A percentile compares a stretch with the other conserved stretches of the same genome.
Conservation (phyloP, 768 basidiomycete species). For the Tylopilus intermedius region DNA sequence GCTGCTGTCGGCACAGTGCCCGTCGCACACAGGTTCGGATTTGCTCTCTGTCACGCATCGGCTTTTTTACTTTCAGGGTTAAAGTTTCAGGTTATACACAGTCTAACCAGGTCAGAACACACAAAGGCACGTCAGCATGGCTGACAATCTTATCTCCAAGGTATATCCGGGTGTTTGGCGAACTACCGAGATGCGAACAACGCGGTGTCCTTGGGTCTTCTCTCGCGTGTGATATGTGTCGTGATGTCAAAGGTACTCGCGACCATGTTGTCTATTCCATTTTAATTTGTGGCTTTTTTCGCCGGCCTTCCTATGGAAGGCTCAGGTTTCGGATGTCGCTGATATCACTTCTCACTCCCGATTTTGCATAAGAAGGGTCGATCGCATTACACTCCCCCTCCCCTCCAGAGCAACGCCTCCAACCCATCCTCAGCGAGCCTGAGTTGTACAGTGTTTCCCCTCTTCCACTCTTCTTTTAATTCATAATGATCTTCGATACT, state of each 20-base stretch:
- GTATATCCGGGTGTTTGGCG: constrained; percentile 12
- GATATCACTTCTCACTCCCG: constrained; percentile 15
- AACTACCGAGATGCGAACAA: constrained; percentile 21
- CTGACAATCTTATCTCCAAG: constrained; percentile 20
- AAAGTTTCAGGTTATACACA: constrained; percentile 14
- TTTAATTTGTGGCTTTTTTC: constrained; percentile 27
- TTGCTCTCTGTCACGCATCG: background rate
- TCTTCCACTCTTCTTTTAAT: constrained; percentile 11
- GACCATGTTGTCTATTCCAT: constrained; percentile 21
- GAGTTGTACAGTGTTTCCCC: constrained; percentile 19
- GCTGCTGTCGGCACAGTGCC: background rate
- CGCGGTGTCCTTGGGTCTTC: constrained; percentile 29
- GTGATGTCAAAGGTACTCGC: constrained; percentile 27
- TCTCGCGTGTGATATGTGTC: constrained; percentile 28
- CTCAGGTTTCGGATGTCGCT: constrained; percentile 16
- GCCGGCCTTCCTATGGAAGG: constrained; percentile 19
- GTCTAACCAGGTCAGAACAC: constrained; percentile 21
- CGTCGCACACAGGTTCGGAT: constrained; percentile 1
- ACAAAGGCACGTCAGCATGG: constrained; percentile 7
- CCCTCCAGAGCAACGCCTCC: constrained; percentile 7
- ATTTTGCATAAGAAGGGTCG: constrained; percentile 29
- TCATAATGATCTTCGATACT: constrained; percentile 27
- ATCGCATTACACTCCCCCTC: constrained; percentile 2
- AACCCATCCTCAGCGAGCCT: constrained; percentile 23
- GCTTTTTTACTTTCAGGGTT: constrained; percentile 10